These are phyloP conservation scores for Wickerhamomyces bovis DNA, from an alignment of 805 yeast genomes.

Conservation along the genomic window DNA sequence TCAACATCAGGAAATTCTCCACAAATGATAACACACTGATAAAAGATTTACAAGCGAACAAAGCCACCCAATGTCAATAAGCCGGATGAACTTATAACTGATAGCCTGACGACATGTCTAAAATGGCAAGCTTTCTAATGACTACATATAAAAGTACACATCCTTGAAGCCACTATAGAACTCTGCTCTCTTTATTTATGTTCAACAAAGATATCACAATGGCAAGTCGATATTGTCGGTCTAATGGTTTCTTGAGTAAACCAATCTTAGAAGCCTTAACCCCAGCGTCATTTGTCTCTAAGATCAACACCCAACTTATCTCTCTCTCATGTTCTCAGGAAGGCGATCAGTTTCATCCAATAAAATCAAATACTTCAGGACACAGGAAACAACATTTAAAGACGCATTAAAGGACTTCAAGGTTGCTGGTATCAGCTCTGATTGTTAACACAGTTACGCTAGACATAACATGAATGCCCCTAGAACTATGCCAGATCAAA, in stretches of 20 bases:
- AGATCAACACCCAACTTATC: conserved; percentile 41
- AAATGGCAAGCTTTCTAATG: no score
- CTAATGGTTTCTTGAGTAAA: conserved; percentile 44
- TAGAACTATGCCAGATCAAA: conserved; percentile 39
- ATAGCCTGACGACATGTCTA: no score
- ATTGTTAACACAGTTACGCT: conserved; percentile 38
- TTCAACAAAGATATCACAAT: no score
- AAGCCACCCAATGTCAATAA: no score
- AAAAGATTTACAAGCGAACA: no score
- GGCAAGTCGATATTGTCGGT: conserved; percentile 45
- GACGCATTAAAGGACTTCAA: conserved; percentile 39
- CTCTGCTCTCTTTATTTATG: no score
- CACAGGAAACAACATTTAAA: conserved; percentile 18
- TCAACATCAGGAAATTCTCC: neutral
- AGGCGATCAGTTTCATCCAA: conserved; percentile 10
- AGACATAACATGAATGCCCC: conserved; percentile 60
- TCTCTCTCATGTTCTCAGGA: conserved; percentile 34
- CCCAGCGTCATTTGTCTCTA: conserved; percentile 35
- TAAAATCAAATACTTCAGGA: conserved; percentile 11
- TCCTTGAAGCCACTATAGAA: no score
- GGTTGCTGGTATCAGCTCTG: conserved; percentile 32
- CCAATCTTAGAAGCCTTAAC: conserved; percentile 40
- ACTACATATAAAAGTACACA: no score
- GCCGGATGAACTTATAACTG: no score
- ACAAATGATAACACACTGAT: no score